Evolutionary conservation across 1,139 yeast species (phyloP).

Genomic region (Saccharomyces hybrid): DNA sequence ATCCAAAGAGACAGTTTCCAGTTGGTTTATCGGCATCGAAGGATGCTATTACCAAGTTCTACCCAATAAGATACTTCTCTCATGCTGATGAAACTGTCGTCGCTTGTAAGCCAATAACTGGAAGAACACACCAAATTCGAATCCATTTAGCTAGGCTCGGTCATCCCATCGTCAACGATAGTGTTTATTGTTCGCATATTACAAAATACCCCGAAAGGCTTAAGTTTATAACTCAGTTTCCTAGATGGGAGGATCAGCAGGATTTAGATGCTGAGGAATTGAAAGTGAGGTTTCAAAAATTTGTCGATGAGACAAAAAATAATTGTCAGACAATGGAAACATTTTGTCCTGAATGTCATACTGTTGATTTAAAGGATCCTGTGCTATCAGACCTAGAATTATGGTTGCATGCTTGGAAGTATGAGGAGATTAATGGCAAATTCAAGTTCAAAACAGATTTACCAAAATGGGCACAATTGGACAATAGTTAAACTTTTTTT

Average conservation of each 20-base stretch:
- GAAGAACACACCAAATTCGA: slow-evolving; percentile 72
- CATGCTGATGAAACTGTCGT: slow-evolving; percentile 46
- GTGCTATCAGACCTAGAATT: slow-evolving; percentile 36
- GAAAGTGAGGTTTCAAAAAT: slow-evolving; percentile 19
- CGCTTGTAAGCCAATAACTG: slow-evolving; percentile 59
- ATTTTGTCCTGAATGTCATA: slow-evolving; percentile 42
- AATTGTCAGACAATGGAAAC: slow-evolving; percentile 31
- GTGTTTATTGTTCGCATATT: slow-evolving; percentile 39
- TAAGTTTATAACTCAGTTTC: slow-evolving; percentile 38
- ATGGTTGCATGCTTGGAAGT: slow-evolving; percentile 53
- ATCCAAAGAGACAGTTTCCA: slow-evolving; percentile 46
- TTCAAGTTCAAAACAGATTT: slow-evolving; percentile 53
- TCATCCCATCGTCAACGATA: slow-evolving; percentile 63
- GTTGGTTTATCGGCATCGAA: slow-evolving; percentile 27
- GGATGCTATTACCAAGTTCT: slow-evolving; percentile 39
- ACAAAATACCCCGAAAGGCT: slow-evolving; percentile 22
- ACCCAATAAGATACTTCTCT: slow-evolving; percentile 30
- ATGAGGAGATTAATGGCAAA: slow-evolving; percentile 42
- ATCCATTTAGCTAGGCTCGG: slow-evolving; percentile 63
- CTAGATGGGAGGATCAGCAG: slow-evolving; percentile 58
- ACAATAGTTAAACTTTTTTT: neutral
- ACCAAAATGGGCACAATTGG: slow-evolving; percentile 62
- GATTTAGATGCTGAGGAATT: slow-evolving; percentile 42
- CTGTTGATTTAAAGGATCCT: slow-evolving; percentile 36
- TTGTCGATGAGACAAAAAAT: slow-evolving; percentile 18